These are phyloP conservation scores for Trichoderma cornu-damae DNA, from an alignment of 2,329 filamentous ascomycete genomes.

Conservation along the genomic window DNA sequence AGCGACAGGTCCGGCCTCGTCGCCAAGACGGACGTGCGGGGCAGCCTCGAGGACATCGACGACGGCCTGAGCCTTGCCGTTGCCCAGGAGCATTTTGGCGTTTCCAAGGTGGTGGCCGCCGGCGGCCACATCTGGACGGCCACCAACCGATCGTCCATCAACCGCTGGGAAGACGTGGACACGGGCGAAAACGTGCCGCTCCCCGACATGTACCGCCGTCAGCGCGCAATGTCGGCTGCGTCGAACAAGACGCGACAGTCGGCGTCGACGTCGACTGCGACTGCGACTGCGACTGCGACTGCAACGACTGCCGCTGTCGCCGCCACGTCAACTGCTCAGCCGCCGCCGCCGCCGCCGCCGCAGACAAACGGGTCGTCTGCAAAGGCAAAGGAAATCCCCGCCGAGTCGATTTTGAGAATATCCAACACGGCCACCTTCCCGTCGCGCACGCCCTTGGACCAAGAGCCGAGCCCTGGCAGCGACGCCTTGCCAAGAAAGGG, in stretches of 20 bases:
- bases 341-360: conserved; percentile 17
- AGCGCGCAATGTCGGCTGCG: conserved; percentile 43
- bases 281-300: not conserved
- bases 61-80: conserved; percentile 87
- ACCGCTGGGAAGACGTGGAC: conserved; percentile 84
- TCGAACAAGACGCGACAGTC: conserved; percentile 34
- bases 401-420: conserved; percentile 71
- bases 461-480: conserved; percentile 51
- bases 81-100: conserved; percentile 83
- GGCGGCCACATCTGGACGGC: conserved; percentile 84
- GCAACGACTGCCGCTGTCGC: not conserved
- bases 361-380: conserved; percentile 31
- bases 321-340: conserved; percentile 25
- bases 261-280: not conserved
- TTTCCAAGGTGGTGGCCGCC: conserved; percentile 62
- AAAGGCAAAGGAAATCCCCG: conserved; percentile 68
- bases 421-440: conserved; percentile 81
- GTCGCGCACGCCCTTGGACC: conserved; percentile 46
- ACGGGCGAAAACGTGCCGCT: conserved; percentile 67
- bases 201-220: conserved; percentile 49
- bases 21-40: conserved; percentile 90
- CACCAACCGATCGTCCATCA: conserved; percentile 85
- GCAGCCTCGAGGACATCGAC: conserved; percentile 62
- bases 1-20: conserved; percentile 87
- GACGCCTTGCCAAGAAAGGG: conserved; percentile 39